Evolutionary conservation across 108 stramenopile species (phyloP).

Genomic region (Cyclostephanos invisitatus): DNA sequence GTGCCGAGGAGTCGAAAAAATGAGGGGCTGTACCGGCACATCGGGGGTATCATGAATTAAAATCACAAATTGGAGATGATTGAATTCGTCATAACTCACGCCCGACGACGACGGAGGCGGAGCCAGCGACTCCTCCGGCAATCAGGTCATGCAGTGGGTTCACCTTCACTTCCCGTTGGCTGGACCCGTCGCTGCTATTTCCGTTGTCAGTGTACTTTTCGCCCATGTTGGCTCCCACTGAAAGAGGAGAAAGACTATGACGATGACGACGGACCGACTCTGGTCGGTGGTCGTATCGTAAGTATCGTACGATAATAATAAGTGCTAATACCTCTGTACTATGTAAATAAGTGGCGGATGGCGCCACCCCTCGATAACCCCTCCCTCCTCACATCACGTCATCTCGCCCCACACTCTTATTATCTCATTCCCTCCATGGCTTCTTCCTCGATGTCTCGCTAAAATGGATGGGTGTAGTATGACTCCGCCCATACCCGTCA

Average conservation of each 20-base stretch:
- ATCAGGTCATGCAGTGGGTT: constrained; percentile 80
- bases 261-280: too few species aligned
- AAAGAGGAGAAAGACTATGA: not conserved
- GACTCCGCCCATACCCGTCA: not conserved
- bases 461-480: not conserved
- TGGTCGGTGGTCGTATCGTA: too few species aligned
- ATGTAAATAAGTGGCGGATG: too few species aligned
- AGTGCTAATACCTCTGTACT: too few species aligned
- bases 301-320: too few species aligned
- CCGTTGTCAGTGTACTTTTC: constrained; percentile 16
- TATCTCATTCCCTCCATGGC: too few species aligned
- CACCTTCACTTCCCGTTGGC: constrained; percentile 43
- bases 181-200: not conserved
- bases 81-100: constrained; percentile 6
- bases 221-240: not conserved
- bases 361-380: too few species aligned
- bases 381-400: too few species aligned
- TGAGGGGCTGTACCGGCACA: not conserved
- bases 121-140: constrained; percentile 84
- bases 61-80: too few species aligned
- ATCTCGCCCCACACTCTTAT: too few species aligned
- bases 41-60: not conserved
- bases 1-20: not conserved
- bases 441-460: too few species aligned
- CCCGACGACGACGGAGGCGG: constrained; percentile 80